A percentile compares a stretch with the other conserved stretches of the same genome.
Conservation (phyloP, 1,284 basidiomycete species). For the Cutaneotrichosporon spelunceum region DNA sequence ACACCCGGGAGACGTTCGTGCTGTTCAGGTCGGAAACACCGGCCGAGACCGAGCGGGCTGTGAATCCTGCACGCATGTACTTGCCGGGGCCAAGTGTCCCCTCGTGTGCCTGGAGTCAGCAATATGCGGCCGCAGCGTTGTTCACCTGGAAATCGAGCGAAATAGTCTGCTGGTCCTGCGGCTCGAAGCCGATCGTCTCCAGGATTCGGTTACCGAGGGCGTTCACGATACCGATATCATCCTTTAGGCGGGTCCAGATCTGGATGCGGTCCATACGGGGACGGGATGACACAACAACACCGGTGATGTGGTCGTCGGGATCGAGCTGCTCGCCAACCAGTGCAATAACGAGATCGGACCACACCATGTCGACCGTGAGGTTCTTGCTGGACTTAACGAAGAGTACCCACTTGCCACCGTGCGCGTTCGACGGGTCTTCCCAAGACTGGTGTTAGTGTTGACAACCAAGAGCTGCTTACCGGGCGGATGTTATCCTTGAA, state of each 20-base stretch:
- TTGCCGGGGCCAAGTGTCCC: slow-evolving; percentile 1
- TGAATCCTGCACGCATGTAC: slow-evolving; percentile 7
- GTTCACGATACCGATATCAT: slow-evolving; percentile 74
- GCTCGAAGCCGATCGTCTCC: slow-evolving; percentile 59
- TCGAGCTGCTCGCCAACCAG: slow-evolving; percentile 84
- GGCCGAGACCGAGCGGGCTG: slow-evolving; percentile 4
- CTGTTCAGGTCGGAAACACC: slow-evolving; percentile 7
- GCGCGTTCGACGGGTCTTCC: slow-evolving; percentile 88
- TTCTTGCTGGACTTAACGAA: slow-evolving; percentile 74
- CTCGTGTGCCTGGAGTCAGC: slow-evolving; percentile 10
- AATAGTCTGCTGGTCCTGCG: slow-evolving; percentile 66
- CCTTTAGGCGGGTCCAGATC: slow-evolving; percentile 77
- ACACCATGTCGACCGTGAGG: slow-evolving; percentile 74
- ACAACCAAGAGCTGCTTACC: slow-evolving; percentile 24
- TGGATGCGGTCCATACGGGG: slow-evolving; percentile 86
- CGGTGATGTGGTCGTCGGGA: slow-evolving; percentile 79
- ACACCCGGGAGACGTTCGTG: background rate
- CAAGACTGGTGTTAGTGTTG: slow-evolving; percentile 66
- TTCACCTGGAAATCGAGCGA: slow-evolving; percentile 82
- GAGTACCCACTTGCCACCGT: slow-evolving; percentile 90
- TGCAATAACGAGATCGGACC: slow-evolving; percentile 86
- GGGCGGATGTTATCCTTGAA: slow-evolving; percentile 65
- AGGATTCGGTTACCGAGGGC: slow-evolving; percentile 75
- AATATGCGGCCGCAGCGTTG: too few relatives aligned
- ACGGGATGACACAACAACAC: slow-evolving; percentile 81